Evolutionary conservation across 2,329 filamentous ascomycete species (phyloP), one percentile per base, ranked within the genome.

Genomic region (Emydomyces testavorans): DNA sequence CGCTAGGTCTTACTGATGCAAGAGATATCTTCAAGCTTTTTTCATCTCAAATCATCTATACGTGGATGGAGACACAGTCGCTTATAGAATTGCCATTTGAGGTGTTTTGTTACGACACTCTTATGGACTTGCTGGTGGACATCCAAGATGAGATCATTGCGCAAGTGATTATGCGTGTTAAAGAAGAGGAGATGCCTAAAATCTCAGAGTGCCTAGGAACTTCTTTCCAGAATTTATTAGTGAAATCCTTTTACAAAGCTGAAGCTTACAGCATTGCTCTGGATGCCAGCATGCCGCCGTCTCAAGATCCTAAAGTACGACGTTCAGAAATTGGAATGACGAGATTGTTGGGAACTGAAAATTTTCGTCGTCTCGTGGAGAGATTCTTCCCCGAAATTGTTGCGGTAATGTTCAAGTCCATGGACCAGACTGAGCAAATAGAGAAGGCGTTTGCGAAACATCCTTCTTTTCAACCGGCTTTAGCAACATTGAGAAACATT

Each of bases 41-140:
- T 60, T 81, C 86, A 5, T 80, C 89, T 1, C 92, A 98, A 59
- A 73, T 98, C 5, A 70, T 96, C 2, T 94, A 86, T 60, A 94
- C 88, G 0, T 98, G 89, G 90, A 76, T 93, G 2, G 79, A 86
- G 52, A 68, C 68, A 0, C 76, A 82, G 50, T 66, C 69, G 1
- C 69, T 94, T 6, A 71, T 76, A n/a, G 72, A 78, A 2, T 84
- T 98, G 41, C 90, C 92, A 0, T 94, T 78, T 59, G 70, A 74
- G n/a, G 84, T 92, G 1, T 98, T 98, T 62, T 83, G 81, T 1
- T 98, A 93, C 59, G 50, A 65, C 1, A 78, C 67, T 13, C 73
- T 96, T 1, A 62, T 72, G 15, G 80, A 85, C 3, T 74, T 98
- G 45, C 64, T 95, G 2, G 60, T 65, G 4, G 79, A 85, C 50